Evolutionary conservation across 2,329 filamentous ascomycete species (phyloP), one percentile per base, ranked within the genome.

Genomic region (Teratosphaeria gauchensis): DNA sequence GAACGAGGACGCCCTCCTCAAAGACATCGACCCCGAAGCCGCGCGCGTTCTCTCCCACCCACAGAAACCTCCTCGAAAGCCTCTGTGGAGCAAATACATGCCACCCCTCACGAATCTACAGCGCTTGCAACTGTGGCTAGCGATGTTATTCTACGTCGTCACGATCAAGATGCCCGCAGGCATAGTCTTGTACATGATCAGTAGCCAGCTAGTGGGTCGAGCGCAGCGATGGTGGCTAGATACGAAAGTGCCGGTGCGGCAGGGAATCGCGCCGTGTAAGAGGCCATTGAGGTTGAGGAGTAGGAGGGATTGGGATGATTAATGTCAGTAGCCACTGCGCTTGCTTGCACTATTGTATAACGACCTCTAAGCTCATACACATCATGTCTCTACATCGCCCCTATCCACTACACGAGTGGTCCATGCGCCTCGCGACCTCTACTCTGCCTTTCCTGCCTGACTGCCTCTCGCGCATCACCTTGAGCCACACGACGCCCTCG

Each of bases 161-260:
- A 68, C 69, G 19, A 64, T 73, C 53, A 54, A 73, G 4, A 57
- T 77, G 4, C 76, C 76, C 0, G 71, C 72, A 14, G 76, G 67
- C 1, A 58, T 78, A n/a, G 60, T 76, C 62, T 64, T 77, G n/a
- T 78, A 78, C 56, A 72, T 71, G 24, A 54, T 70, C 4, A 56
- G 65, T 2, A 67, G 59, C 51, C 38, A 65, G 19, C 28, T 55
- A 4, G 52, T 63, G 1, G 63, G 59, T 6, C 55, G 56, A 16
- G 28, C 71, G 54, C 62, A 66, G 55, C 52, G 51, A 3, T 59
- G 61, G 38, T 69, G 63, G 64, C 46, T 72, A 53, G 61, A 68
- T 12, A n/a, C 58, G 11, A 66, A 59, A n/a, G 62, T 65, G 56
- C 68, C 69, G 1, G 42, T 70, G 4, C 61, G 60, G 16, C 35